These are phyloP conservation scores for Biscutella laevigata DNA, from an alignment of 441 rosid species.

Conservation along the genomic window DNA sequence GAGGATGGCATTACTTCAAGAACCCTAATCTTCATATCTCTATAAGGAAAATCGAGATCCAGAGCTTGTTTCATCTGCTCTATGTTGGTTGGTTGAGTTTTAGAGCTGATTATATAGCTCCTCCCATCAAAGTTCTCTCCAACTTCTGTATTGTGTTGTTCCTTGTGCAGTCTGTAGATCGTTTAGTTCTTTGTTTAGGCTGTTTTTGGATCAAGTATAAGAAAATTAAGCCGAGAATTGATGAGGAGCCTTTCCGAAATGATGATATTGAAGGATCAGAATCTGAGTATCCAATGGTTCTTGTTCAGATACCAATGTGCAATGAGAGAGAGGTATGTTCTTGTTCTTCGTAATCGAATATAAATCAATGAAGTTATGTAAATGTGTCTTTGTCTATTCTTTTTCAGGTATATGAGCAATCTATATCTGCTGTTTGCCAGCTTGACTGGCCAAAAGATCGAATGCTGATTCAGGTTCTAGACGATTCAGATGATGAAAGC, in stretches of 20 bases:
- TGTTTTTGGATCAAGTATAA: constrained; percentile 84
- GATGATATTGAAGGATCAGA: constrained; percentile 50
- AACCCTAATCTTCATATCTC: constrained; percentile 46
- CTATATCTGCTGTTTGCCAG: constrained; percentile 84
- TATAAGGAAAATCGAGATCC: constrained; percentile 35
- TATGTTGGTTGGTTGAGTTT: constrained; percentile 63
- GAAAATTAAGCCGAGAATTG: constrained; percentile 59
- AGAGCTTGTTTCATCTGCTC: constrained; percentile 45
- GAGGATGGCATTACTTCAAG: constrained; percentile 69
- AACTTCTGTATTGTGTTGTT: constrained; percentile 64
- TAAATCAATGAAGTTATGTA: no score
- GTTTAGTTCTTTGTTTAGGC: constrained; percentile 65
- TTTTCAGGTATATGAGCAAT: constrained; percentile 79
- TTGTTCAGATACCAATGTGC: constrained; percentile 95
- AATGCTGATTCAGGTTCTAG: constrained; percentile 74
- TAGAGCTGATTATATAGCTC: constrained; percentile 66
- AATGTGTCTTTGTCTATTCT: constrained; percentile 11
- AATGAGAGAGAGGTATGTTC: constrained; percentile 77
- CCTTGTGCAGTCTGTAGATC: constrained; percentile 75
- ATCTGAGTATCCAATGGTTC: constrained; percentile 73
- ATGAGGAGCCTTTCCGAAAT: constrained; percentile 52
- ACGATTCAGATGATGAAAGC: constrained; percentile 77
- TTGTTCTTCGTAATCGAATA: neutral
- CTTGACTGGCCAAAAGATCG: constrained; percentile 87
- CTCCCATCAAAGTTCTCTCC: constrained; percentile 55